Percentiles rank a stretch among this genome's conserved stretches.
Conservation (phyloP, 2,329 filamentous ascomycete species). For the Pestalotiopsis sp. region DNA sequence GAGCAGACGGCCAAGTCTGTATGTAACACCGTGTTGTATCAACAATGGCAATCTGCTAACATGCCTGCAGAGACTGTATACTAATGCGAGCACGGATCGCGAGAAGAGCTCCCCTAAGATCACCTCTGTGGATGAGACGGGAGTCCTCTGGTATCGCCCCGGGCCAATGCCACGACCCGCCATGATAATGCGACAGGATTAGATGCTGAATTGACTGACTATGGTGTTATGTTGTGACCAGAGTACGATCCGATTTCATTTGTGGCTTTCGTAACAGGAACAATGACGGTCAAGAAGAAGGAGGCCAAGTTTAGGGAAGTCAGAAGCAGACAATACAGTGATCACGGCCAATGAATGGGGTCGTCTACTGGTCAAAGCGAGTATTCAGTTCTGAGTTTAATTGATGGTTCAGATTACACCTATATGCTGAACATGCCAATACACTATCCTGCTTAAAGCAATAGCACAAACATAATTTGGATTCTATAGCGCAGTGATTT, state of each 20-base stretch:
- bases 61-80: not conserved
- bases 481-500: too few species aligned
- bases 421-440: too few species aligned
- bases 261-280: not conserved
- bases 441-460: too few species aligned
- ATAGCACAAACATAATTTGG: too few species aligned
- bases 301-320: too few species aligned
- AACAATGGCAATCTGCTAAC: not conserved
- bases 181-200: constrained; percentile 8
- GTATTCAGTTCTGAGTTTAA: too few species aligned
- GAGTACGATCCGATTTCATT: not conserved
- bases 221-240: not conserved
- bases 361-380: too few species aligned
- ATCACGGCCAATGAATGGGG: too few species aligned
- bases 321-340: too few species aligned
- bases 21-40: not conserved
- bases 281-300: not conserved
- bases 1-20: constrained; percentile 19
- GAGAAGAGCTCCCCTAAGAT: not conserved
- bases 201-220: not conserved
- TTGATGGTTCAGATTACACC: too few species aligned
- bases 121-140: constrained; percentile 5
- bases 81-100: not conserved
- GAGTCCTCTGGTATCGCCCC: constrained; percentile 13
- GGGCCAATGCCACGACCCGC: constrained; percentile 13